Evolutionary conservation across 2,329 filamentous ascomycete genomes (phyloP), one percentile per base, ranked within the genome.

Genomic region (Pseudogymnoascus sp.): DNA sequence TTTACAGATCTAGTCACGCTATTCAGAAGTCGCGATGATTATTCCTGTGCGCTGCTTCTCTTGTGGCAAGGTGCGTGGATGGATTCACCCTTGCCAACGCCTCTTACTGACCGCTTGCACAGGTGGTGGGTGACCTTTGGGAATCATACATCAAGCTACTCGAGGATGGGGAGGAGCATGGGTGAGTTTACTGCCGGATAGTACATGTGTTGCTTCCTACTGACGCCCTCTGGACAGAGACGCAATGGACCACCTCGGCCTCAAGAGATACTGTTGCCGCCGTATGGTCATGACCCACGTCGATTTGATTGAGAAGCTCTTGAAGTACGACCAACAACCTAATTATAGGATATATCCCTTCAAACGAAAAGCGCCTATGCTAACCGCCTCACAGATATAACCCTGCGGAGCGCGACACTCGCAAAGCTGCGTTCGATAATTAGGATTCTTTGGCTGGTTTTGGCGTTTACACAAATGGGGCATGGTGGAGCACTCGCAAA

Each of bases 271-370:
- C 81, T 99, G 95, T 84, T 99, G 95, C 81, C 90, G 95, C 71
- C 89, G 95, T 73, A 99, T 99, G 95, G 87, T 99, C 77, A 97
- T 99, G 90, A 99, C 95, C 65, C 95, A 99, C 78, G 95, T 99
- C 72, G 95, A 99, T 76, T 82, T 99, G 67, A 97, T 99, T 71
- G 95, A 99, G 83, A 99, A 99, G 80, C 86, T 99, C 61, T 86
- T 99, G 69, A 91, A 93, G 90, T 96, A 87, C 70, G 70, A 5
- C 67, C 36, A 62, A 62, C 36, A 5, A n/a, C 59, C 59, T 61
- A 39, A 34, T 34, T 18, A 34, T 57, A 57, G 51, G 51, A 51
- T 34, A 47, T 2, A 62, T 60, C 31, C 45, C 18, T 36, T 36
- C 54, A 42, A 54, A 29, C 40, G 11, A 45, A 26, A 40, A 36